A percentile compares a stretch with the other conserved stretches of the same genome.
Evolutionary conservation across 352 stramenopile species (phyloP).

Genomic region (Globisporangium solare): DNA sequence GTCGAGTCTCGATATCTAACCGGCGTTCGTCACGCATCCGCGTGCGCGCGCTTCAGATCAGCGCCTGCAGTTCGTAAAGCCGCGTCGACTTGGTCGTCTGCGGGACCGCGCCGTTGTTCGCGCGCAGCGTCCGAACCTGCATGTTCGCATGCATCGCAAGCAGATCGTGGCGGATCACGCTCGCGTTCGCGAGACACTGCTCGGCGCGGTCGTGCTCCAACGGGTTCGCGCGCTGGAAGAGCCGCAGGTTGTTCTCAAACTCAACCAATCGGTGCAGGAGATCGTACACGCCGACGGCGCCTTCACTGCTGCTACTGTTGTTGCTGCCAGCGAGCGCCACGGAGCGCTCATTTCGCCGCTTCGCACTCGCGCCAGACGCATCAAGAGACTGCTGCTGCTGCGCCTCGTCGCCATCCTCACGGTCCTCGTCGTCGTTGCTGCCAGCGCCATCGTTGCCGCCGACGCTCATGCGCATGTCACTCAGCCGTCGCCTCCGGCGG

Average conservation of each 20-base stretch:
- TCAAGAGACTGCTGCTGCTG: neutral
- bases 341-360: neutral
- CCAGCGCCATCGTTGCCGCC: constrained; percentile 5
- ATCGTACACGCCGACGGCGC: neutral
- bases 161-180: constrained; percentile 14
- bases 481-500: constrained; percentile 8
- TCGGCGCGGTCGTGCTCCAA: constrained; percentile 6
- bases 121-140: constrained; percentile 13
- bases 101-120: neutral
- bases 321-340: neutral
- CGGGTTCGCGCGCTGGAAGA: constrained; percentile 7
- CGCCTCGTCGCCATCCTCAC: neutral
- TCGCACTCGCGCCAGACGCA: neutral
- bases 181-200: constrained; percentile 15
- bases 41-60: neutral
- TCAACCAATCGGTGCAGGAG: constrained; percentile 7
- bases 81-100: neutral
- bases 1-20: no score
- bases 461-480: constrained; percentile 11
- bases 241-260: constrained; percentile 9
- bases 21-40: no score
- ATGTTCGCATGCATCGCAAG: constrained; percentile 15
- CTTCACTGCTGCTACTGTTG: neutral
- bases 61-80: neutral
- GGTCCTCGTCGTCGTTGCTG: neutral